phyloP scores from a whole-genome alignment of 768 basidiomycete species.

The Naganishia randhawae region DNA sequence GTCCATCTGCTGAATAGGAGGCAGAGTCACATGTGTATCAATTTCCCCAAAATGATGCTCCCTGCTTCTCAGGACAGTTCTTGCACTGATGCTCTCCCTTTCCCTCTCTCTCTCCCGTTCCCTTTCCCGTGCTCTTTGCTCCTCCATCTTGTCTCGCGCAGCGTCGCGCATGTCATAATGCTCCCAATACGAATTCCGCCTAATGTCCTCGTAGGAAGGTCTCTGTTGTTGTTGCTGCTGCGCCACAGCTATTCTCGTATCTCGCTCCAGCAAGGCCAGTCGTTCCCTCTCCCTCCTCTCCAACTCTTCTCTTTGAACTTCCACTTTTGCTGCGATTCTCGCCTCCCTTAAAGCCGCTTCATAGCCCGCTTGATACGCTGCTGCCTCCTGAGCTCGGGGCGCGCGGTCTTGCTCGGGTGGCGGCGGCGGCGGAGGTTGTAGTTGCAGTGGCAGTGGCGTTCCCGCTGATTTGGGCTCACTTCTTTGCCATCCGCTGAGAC shows the following conservation, averaged over 20 bases:
- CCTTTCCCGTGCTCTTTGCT: background rate
- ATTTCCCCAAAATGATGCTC: slow-evolving; percentile 18
- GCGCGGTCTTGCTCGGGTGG: background rate
- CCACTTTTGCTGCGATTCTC: slow-evolving; percentile 3
- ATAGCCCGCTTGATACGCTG: slow-evolving; percentile 8
- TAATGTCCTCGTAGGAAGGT: background rate
- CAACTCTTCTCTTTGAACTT: slow-evolving; percentile 3
- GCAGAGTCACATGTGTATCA: slow-evolving; percentile 14
- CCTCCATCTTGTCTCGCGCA: slow-evolving; percentile 6
- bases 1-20: slow-evolving; percentile 16
- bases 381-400: background rate
- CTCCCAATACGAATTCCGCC: slow-evolving; percentile 12
- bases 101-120: slow-evolving; percentile 1
- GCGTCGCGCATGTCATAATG: background rate
- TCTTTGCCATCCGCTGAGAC: slow-evolving; percentile 22
- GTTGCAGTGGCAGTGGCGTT: background rate
- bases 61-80: background rate
- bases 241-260: background rate
- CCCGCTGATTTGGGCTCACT: background rate
- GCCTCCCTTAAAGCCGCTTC: slow-evolving; percentile 14
- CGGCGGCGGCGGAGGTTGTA: background rate
- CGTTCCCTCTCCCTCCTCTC: slow-evolving; percentile 13
- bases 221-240: background rate
- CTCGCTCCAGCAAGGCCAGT: background rate
- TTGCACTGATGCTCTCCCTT: background rate